These are phyloP conservation scores for Boletellus ananiceps DNA, from an alignment of 768 basidiomycete genomes.

Conservation along the genomic window DNA sequence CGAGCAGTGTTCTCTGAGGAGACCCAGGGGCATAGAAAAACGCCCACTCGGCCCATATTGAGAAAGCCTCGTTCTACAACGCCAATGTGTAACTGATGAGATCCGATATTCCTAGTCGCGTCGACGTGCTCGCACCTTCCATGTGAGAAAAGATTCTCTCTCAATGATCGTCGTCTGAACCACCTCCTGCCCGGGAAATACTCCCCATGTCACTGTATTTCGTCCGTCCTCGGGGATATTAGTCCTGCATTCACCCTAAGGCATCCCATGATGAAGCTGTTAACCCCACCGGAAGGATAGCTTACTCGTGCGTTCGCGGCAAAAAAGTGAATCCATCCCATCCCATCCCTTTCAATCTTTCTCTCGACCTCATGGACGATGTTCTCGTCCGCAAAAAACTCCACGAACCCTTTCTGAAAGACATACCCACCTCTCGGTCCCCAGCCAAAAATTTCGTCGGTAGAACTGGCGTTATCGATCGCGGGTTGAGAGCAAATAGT, in stretches of 20 bases:
- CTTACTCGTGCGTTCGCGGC: slow-evolving; percentile 75
- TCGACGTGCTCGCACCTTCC: slow-evolving; percentile 67
- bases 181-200: slow-evolving; percentile 96
- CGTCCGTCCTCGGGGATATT: slow-evolving; percentile 76
- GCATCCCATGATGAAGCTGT: background rate
- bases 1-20: slow-evolving; percentile 65
- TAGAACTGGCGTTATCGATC: slow-evolving; percentile 72
- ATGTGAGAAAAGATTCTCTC: slow-evolving; percentile 87
- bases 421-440: slow-evolving; percentile 91
- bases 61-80: slow-evolving; percentile 88
- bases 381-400: slow-evolving; percentile 77
- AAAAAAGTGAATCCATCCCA: slow-evolving; percentile 78
- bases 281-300: background rate
- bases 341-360: slow-evolving; percentile 48
- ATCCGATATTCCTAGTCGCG: background rate
- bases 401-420: slow-evolving; percentile 96
- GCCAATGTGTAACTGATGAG: slow-evolving; percentile 2
- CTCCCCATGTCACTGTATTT: slow-evolving; percentile 98
- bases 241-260: slow-evolving; percentile 70
- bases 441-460: slow-evolving; percentile 84
- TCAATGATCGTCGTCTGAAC: slow-evolving; percentile 97
- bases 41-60: slow-evolving; percentile 95
- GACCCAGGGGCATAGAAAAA: slow-evolving; percentile 78
- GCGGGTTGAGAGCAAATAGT: slow-evolving; percentile 96
- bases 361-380: slow-evolving; percentile 59